Evolutionary conservation across 1,284 basidiomycete species (phyloP), one percentile per base, ranked within the genome.

Genomic region (Microbotryomycetes sp.): DNA sequence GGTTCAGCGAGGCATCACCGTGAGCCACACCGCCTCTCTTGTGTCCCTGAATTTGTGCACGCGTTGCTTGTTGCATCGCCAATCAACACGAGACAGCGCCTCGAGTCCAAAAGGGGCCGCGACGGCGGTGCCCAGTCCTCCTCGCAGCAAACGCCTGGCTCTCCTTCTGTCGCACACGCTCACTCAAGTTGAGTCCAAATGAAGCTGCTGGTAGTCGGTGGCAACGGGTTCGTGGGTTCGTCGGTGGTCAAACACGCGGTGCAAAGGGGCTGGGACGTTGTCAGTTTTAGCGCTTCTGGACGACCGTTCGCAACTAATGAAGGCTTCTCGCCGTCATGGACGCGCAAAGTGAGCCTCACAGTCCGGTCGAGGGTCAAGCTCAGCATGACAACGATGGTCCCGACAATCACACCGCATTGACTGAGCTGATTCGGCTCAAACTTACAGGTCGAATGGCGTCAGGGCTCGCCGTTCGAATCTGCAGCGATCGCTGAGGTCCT

Each of bases 271-370:
- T 85, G 91, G 79, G 80, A 87, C 61, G 94, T 97, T 16, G 86
- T 86, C 14, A 92, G 89, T 75, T 23, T 61, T 19, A 51, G 47
- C 26, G 56, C 30, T 15, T 92, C 89, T 3, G 94, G 94, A 23
- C 80, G 77, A 58, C 89, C 93, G 3, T 97, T 88, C 76, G 81
- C 78, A 63, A 91, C 92, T 7, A 86, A 88, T 4, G 92, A 89
- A 69, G 93, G 93, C 1, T 92, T 96, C 75, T 80, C 82, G 1
- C 92, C 92, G 4, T 83, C 86, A 6, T 97, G 93, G 93, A 84
- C 84, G 25, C 79, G 81, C 64, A 82, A 86, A 76, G 87, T 88
- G 72, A 26, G 64, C 4, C 32, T 30, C 25, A 5, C 4, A 2
- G 3, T 46, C n/a, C 15, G 19, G n/a, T n/a, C n/a, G 12, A 3